Conservation (phyloP, 192 early-diverging fungal species). For the Coemansia sp. region DNA sequence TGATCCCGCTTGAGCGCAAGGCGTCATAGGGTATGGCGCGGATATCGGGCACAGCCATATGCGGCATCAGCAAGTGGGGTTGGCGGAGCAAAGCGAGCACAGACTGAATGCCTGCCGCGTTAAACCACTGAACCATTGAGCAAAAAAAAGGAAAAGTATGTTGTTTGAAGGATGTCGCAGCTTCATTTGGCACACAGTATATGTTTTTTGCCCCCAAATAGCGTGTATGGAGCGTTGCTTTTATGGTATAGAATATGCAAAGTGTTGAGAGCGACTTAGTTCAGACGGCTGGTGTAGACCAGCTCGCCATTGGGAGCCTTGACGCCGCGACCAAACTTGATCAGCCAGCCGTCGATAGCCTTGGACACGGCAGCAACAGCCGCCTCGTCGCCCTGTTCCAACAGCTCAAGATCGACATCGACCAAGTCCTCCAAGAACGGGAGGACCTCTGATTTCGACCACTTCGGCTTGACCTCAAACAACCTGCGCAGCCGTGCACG, state of each 20-base stretch:
- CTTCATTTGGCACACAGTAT: neutral
- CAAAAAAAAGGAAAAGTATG: neutral
- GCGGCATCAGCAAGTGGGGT: slow-evolving; percentile 75
- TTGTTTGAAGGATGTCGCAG: too few species aligned
- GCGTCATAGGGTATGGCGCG: slow-evolving; percentile 66
- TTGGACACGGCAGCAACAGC: slow-evolving; percentile 15
- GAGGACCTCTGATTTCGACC: slow-evolving; percentile 29
- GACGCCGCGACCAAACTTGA: slow-evolving; percentile 44
- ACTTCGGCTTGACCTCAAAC: slow-evolving; percentile 42
- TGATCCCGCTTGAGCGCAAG: slow-evolving; percentile 64
- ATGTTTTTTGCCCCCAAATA: neutral
- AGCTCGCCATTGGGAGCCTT: slow-evolving; percentile 25
- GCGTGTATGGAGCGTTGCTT: neutral
- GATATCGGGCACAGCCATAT: slow-evolving; percentile 76
- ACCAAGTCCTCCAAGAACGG: slow-evolving; percentile 56
- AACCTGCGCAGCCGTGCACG: slow-evolving; percentile 27
- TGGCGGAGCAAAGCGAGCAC: slow-evolving; percentile 59
- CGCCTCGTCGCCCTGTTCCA: slow-evolving; percentile 13
- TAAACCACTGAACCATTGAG: slow-evolving; percentile 83
- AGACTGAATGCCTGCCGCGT: slow-evolving; percentile 65
- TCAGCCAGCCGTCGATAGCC: slow-evolving; percentile 42
- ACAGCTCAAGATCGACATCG: slow-evolving; percentile 26
- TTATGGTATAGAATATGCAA: slow-evolving; percentile 11
- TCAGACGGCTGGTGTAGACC: slow-evolving; percentile 42
- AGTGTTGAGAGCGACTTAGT: neutral